A percentile compares a stretch with the other conserved stretches of the same genome.
Conservation (phyloP, 2,329 filamentous ascomycete genomes). For the Berkeleyomyces rouxiae region DNA sequence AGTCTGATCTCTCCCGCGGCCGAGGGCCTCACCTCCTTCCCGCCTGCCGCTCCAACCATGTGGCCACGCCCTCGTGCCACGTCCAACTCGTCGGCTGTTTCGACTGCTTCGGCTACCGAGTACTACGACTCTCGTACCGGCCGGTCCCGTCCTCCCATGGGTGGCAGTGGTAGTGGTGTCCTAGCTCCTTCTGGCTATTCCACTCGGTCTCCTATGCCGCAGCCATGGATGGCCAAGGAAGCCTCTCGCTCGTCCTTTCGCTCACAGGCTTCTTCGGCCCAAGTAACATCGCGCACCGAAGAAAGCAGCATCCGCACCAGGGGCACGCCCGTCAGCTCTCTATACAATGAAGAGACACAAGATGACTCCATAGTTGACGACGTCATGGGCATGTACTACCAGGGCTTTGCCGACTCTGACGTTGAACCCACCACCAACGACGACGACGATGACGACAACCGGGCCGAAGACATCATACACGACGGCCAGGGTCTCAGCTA, state of each 20-base stretch:
- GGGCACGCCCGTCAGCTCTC: conserved; percentile 55
- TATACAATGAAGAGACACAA: conserved; percentile 29
- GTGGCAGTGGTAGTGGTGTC: background rate
- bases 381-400: conserved; percentile 54
- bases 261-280: conserved; percentile 37
- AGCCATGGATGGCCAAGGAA: conserved; percentile 34
- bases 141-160: conserved; percentile 14
- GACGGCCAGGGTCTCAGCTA: background rate
- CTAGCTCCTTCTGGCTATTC: background rate
- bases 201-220: conserved; percentile 10
- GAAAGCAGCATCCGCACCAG: conserved; percentile 70
- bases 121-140: conserved; percentile 21
- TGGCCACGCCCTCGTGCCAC: conserved; percentile 16
- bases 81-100: conserved; percentile 29
- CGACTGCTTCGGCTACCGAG: conserved; percentile 26
- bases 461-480: background rate
- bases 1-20: background rate
- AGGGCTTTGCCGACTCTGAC: conserved; percentile 36
- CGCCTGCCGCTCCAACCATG: background rate
- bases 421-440: conserved; percentile 18
- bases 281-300: conserved; percentile 54
- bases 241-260: conserved; percentile 39
- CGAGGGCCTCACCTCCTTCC: too few species aligned
- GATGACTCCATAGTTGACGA: conserved; percentile 48
- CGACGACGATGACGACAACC: conserved; percentile 13